phyloP scores from a whole-genome alignment of 2,329 filamentous ascomycete genomes.

The Metarhizium album region DNA sequence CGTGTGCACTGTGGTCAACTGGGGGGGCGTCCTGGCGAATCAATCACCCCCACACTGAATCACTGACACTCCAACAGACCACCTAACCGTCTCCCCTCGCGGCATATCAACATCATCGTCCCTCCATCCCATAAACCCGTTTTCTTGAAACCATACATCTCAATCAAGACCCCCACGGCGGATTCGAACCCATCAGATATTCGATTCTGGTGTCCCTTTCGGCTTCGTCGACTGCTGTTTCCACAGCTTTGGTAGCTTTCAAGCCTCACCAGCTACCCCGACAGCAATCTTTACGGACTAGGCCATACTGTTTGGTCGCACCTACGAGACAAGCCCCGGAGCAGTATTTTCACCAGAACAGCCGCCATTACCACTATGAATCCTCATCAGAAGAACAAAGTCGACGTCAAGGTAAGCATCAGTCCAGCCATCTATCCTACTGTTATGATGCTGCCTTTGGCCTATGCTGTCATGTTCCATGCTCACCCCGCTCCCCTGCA shows the following conservation, averaged over 20 bases:
- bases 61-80: neutral
- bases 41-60: neutral
- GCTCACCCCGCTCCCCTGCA: neutral
- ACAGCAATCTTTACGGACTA: neutral
- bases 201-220: neutral
- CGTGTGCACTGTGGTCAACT: neutral
- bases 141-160: neutral
- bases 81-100: neutral
- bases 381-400: conserved; percentile 96
- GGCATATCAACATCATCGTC: neutral
- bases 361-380: conserved; percentile 53
- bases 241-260: neutral
- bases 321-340: too few species aligned
- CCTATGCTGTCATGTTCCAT: neutral
- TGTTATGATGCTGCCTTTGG: neutral
- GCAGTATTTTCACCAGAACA: too few species aligned
- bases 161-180: neutral
- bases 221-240: neutral
- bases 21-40: neutral
- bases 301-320: neutral
- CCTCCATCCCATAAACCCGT: neutral
- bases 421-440: neutral
- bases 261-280: neutral
- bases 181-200: neutral
- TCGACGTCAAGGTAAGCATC: conserved; percentile 78